These are phyloP conservation scores for Pseudomassariella vexata DNA, from an alignment of 2,329 filamentous ascomycete species.

Conservation along the genomic window DNA sequence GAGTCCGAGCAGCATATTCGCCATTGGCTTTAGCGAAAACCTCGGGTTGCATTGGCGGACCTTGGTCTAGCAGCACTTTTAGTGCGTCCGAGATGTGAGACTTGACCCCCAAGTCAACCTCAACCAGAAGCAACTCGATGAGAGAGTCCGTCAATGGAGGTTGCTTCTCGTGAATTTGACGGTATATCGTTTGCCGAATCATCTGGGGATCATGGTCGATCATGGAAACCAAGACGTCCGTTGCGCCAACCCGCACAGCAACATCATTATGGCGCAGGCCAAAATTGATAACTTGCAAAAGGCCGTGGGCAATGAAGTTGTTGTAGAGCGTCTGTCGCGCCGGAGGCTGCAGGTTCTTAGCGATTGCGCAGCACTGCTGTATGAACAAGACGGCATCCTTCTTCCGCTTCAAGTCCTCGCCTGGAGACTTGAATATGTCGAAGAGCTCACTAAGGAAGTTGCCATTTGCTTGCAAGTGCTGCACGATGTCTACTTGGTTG, in stretches of 20 bases:
- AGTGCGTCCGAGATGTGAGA: conserved; percentile 93
- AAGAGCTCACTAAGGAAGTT: conserved; percentile 82
- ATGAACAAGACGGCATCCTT: conserved; percentile 96
- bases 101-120: conserved; percentile 90
- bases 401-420: conserved; percentile 64
- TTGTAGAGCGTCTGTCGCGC: conserved; percentile 77
- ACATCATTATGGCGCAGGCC: conserved; percentile 82
- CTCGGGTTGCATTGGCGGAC: conserved; percentile 44
- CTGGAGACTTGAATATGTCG: conserved; percentile 67
- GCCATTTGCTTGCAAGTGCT: conserved; percentile 80
- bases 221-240: conserved; percentile 86
- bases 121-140: conserved; percentile 84
- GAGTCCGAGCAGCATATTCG: conserved; percentile 60
- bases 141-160: conserved; percentile 84
- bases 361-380: conserved; percentile 89
- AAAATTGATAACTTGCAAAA: conserved; percentile 87
- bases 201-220: conserved; percentile 94
- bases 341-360: conserved; percentile 86
- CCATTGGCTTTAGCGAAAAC: conserved; percentile 57
- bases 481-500: conserved; percentile 96
- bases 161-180: conserved; percentile 82
- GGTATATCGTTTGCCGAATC: conserved; percentile 90
- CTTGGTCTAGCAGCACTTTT: conserved; percentile 84
- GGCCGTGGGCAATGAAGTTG: conserved; percentile 82
- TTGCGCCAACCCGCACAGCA: conserved; percentile 81